Percentiles rank a stretch among this genome's conserved stretches.
Conservation (phyloP, 257 asterid species). For the Nicotiana tomentosiformis region DNA sequence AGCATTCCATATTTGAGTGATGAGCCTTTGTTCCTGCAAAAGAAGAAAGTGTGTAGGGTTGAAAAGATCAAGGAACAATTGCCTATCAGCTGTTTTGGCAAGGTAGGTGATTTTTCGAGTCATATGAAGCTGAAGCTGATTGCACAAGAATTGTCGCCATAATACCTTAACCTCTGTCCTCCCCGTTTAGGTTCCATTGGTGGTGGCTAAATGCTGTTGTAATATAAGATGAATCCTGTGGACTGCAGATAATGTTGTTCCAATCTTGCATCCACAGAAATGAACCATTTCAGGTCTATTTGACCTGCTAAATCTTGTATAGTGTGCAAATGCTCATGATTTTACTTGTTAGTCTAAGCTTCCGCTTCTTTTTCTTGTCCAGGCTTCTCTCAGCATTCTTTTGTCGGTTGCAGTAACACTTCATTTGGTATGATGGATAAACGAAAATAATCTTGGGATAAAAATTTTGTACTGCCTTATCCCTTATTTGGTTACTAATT, state of each 20-base stretch:
- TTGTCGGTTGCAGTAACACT: background rate
- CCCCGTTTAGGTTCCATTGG: background rate
- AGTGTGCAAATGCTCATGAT: background rate
- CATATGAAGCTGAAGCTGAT: background rate
- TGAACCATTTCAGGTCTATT: conserved; percentile 8
- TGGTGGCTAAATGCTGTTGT: conserved; percentile 7
- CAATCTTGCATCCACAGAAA: conserved; percentile 10
- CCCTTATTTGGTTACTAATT: no score
- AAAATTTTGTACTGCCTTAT: no score
- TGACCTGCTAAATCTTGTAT: conserved; percentile 1
- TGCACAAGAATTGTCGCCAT: background rate
- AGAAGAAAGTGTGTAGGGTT: background rate
- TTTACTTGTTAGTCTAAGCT: background rate
- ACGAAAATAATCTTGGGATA: no score
- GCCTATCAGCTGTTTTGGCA: background rate
- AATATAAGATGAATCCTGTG: background rate
- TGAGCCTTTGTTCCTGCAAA: conserved; percentile 2
- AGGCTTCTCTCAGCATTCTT: background rate
- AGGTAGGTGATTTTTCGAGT: conserved; percentile 4
- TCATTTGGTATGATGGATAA: no score
- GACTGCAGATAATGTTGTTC: conserved; percentile 8
- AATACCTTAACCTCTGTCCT: background rate
- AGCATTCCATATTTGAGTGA: conserved; percentile 10
- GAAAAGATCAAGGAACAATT: background rate
- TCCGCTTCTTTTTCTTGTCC: background rate